These are phyloP conservation scores for Rhytidhysteron rufulum DNA, from an alignment of 2,329 filamentous ascomycete genomes.

Conservation along the genomic window DNA sequence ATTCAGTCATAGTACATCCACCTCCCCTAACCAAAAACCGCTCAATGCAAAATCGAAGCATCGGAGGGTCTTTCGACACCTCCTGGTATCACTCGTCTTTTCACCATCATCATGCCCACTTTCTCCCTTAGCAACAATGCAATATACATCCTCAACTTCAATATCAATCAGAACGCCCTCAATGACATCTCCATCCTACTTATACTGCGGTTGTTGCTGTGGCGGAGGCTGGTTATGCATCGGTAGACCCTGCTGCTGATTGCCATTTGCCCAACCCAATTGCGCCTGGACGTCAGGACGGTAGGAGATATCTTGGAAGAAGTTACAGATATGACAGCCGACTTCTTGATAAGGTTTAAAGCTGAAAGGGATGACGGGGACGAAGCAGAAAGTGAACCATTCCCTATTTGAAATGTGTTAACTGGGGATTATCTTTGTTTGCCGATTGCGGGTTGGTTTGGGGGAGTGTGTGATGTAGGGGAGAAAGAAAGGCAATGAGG, in stretches of 20 bases:
- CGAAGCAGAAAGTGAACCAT: conserved; percentile 78
- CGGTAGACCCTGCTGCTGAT: conserved; percentile 4
- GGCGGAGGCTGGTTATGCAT: neutral
- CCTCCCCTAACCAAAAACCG: too few species aligned
- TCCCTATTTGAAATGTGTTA: conserved; percentile 25
- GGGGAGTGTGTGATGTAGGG: too few species aligned
- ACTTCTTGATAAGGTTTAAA: conserved; percentile 58
- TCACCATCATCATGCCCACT: too few species aligned
- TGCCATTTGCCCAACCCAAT: conserved; percentile 13
- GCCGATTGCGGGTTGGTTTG: neutral
- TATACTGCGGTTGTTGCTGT: conserved; percentile 7
- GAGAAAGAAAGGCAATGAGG: too few species aligned
- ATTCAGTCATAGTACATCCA: too few species aligned
- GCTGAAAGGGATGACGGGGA: conserved; percentile 70
- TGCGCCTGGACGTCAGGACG: conserved; percentile 34
- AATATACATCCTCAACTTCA: too few species aligned
- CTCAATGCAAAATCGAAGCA: too few species aligned
- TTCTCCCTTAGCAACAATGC: too few species aligned
- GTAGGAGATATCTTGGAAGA: conserved; percentile 58
- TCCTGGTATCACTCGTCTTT: too few species aligned
- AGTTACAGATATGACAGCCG: conserved; percentile 71
- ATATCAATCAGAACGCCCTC: too few species aligned
- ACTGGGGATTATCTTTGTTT: conserved; percentile 2
- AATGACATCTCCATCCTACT: too few species aligned
- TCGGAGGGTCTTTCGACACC: too few species aligned